Evolutionary conservation across 805 yeast genomes (phyloP), one percentile per base, ranked within the genome.

Genomic region (Jamesozyma lodderae): DNA sequence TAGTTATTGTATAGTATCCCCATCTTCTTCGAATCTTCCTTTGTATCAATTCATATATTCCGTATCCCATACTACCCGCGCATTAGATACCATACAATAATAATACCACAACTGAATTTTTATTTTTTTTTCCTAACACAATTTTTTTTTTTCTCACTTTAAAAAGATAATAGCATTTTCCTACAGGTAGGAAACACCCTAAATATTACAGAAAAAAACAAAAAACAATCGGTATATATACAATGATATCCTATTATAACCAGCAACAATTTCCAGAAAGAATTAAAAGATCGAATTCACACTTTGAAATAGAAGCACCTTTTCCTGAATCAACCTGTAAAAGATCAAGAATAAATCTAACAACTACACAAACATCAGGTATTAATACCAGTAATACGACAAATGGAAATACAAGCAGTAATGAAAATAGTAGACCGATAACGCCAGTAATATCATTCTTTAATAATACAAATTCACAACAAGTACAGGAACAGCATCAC

Each of bases 301-400:
- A 38, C 19, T 36, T 39, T 26, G 42, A 42, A 31, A 26, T 42
- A 6, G 45, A 42, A 16, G n/a, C 38, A 2, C 41, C 42, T n/a
- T 36, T 31, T 15, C 38, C 41, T 10, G 41, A 38, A 18, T 24
- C 27, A 14, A 10, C 38, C n/a, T 4, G 21, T 8, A 42, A 42
- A 17, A 42, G 34, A 26, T 27, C 25, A 33, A 38, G 33, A 18
- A 21, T 11, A 7, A 23, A 27, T 26, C 7, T 15, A 9, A 11
- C 37, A 13, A n/a, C n/a, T n/a, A n/a, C n/a, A n/a, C n/a, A n/a
- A n/a, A n/a, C n/a, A n/a, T n/a, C n/a, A n/a, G n/a, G n/a, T n/a
- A n/a, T n/a, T n/a, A n/a, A n/a, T n/a, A n/a, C n/a, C n/a, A 19
- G 6, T 18, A 30, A 31, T 16, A 35, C 11, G 14, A 7, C 11